These are phyloP conservation scores for Falciphora oryzae DNA, from an alignment of 2,329 filamentous ascomycete species.

Conservation along the genomic window DNA sequence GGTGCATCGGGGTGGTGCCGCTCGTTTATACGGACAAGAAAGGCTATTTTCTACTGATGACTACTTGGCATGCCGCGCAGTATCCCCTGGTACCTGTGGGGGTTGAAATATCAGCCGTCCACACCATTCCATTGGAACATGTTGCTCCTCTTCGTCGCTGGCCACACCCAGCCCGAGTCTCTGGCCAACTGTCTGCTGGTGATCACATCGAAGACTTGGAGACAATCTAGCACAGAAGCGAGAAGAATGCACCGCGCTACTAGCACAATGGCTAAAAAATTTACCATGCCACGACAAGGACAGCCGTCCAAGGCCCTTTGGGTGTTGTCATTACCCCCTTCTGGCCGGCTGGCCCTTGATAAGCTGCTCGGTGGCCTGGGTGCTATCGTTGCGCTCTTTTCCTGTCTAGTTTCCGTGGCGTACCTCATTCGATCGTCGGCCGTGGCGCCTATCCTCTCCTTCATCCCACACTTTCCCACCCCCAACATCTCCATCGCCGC, in stretches of 20 bases:
- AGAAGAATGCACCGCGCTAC: neutral
- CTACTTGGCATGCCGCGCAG: too few species aligned
- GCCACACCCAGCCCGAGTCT: neutral
- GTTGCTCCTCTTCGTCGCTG: too few species aligned
- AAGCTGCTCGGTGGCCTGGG: neutral
- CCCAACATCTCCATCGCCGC: slow-evolving; percentile 17
- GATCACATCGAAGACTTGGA: neutral
- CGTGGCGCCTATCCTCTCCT: slow-evolving; percentile 14
- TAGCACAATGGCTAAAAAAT: neutral
- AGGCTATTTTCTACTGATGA: too few species aligned
- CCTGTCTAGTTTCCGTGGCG: neutral
- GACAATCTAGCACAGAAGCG: neutral
- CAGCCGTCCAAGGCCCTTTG: neutral
- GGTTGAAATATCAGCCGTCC: too few species aligned
- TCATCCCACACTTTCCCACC: slow-evolving; percentile 18
- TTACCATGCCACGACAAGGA: neutral
- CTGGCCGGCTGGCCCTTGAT: neutral
- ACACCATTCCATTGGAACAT: too few species aligned
- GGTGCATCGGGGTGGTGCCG: too few species aligned
- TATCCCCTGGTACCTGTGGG: too few species aligned
- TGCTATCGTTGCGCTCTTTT: neutral
- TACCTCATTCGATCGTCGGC: neutral
- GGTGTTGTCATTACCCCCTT: neutral
- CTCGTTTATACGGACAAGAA: too few species aligned
- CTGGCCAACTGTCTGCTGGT: neutral